These are phyloP conservation scores for Tinospora cordifolia DNA, from an alignment of 164 flowering plant species.

Conservation along the genomic window DNA sequence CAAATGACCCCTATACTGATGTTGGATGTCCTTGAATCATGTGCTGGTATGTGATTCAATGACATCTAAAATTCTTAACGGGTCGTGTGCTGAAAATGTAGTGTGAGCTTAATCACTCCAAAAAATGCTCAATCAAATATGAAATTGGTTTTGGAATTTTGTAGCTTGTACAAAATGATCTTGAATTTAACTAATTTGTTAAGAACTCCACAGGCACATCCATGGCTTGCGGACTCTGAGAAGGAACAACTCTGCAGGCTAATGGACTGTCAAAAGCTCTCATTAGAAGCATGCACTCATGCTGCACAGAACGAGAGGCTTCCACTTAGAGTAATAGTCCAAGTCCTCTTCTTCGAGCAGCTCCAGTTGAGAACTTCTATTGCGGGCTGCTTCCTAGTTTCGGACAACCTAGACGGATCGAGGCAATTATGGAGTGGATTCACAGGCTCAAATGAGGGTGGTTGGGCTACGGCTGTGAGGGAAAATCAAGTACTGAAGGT, in stretches of 20 bases:
- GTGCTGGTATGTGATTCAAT: too few species aligned
- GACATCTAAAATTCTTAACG: too few species aligned
- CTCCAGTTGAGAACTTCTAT: conserved; percentile 83
- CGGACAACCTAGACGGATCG: conserved; percentile 86
- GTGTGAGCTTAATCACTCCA: too few species aligned
- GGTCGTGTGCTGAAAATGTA: too few species aligned
- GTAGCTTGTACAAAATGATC: not conserved
- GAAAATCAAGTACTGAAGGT: conserved; percentile 90
- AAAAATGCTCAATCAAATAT: too few species aligned
- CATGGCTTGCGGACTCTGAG: conserved; percentile 84
- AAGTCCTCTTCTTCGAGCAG: conserved; percentile 96
- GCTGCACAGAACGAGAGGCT: conserved; percentile 96
- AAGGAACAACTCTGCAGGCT: conserved; percentile 83
- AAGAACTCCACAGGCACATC: conserved; percentile 59
- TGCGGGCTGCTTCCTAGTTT: conserved; percentile 85
- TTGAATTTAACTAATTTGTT: not conserved
- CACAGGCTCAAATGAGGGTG: conserved; percentile 50
- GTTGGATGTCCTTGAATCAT: too few species aligned
- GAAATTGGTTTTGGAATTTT: not conserved
- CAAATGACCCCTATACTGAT: too few species aligned
- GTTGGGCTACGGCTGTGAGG: conserved; percentile 67
- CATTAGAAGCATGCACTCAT: conserved; percentile 94
- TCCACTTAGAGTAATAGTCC: conserved; percentile 81
- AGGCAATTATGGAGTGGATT: conserved; percentile 69
- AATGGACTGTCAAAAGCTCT: conserved; percentile 95